phyloP scores from a whole-genome alignment of 257 asterid genomes.

The Solanum rostratum region DNA sequence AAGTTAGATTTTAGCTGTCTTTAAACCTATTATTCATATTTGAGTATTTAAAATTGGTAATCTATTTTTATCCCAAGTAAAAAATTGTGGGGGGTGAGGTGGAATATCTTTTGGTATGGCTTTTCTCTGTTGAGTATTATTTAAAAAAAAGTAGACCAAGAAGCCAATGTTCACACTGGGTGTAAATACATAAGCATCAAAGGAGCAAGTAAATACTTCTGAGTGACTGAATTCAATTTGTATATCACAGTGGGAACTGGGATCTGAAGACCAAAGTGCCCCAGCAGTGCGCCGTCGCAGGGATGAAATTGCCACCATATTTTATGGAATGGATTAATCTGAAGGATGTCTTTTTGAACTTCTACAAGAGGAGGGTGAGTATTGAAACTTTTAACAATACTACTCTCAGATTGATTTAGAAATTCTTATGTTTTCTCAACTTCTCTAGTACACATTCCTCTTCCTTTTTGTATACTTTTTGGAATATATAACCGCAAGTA shows the following conservation, averaged over 20 bases:
- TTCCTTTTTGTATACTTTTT: not conserved
- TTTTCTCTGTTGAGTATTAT: not conserved
- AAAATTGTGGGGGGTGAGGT: not conserved
- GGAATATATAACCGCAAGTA: not conserved
- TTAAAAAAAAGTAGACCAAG: not conserved
- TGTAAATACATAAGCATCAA: not conserved
- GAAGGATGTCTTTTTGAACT: slow-evolving; percentile 78
- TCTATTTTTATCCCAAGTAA: not conserved
- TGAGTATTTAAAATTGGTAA: not conserved
- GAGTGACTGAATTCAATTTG: not conserved
- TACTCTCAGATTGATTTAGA: not conserved
- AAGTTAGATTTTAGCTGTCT: not conserved
- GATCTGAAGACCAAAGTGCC: slow-evolving; percentile 91
- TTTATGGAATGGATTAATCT: slow-evolving; percentile 95
- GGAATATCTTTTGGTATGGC: not conserved
- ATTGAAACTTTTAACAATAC: not conserved
- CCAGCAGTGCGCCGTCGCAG: slow-evolving; percentile 65
- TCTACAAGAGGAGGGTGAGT: slow-evolving; percentile 73
- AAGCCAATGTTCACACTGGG: not conserved
- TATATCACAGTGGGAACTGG: slow-evolving; percentile 75
- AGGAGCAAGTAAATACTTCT: not conserved
- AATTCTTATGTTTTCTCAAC: not conserved
- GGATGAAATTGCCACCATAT: slow-evolving; percentile 63
- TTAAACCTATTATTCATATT: not conserved
- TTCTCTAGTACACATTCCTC: not conserved